Evolutionary conservation across 176 grass and related monocot genomes (phyloP).

Genomic region (Dactylis glomerata): DNA sequence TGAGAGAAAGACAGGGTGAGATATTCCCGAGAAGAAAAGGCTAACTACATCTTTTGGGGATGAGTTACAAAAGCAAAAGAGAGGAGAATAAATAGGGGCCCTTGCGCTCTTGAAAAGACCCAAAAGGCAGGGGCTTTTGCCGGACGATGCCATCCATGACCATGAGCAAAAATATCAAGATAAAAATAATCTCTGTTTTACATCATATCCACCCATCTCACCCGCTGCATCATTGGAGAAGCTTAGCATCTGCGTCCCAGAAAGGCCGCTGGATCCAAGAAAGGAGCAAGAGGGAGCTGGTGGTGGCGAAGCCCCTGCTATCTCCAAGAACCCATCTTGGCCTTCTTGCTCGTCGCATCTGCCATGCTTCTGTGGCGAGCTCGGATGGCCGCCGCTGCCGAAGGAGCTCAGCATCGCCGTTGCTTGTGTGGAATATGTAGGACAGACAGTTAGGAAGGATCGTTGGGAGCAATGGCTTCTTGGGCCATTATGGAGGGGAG

Average conservation of each 20-base stretch:
- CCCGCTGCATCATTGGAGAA: slow-evolving; percentile 38
- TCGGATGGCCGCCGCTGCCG: neutral
- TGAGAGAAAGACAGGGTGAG: slow-evolving; percentile 11
- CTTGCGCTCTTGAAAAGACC: slow-evolving; percentile 66
- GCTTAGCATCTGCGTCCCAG: slow-evolving; percentile 34
- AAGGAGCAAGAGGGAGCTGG: neutral
- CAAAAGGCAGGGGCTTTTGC: slow-evolving; percentile 39
- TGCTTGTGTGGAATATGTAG: neutral
- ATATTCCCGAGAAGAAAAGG: slow-evolving; percentile 31
- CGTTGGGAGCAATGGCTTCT: slow-evolving; percentile 4
- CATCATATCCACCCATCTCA: slow-evolving; percentile 5
- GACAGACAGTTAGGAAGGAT: slow-evolving; percentile 17
- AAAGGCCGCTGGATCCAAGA: slow-evolving; percentile 30
- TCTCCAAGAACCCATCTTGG: slow-evolving; percentile 25
- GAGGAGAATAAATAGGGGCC: slow-evolving; percentile 22
- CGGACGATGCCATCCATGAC: slow-evolving; percentile 22
- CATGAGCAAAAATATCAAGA: neutral
- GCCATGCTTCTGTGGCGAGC: neutral
- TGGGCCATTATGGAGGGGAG: neutral
- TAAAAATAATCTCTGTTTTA: neutral
- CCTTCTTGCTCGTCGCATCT: slow-evolving; percentile 11
- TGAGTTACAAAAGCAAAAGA: slow-evolving; percentile 46
- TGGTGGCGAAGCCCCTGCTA: neutral
- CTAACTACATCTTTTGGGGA: slow-evolving; percentile 38
- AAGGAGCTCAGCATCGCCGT: slow-evolving; percentile 13